phyloP scores from a whole-genome alignment of 1,284 basidiomycete species.

The Heliocybe sulcata region DNA sequence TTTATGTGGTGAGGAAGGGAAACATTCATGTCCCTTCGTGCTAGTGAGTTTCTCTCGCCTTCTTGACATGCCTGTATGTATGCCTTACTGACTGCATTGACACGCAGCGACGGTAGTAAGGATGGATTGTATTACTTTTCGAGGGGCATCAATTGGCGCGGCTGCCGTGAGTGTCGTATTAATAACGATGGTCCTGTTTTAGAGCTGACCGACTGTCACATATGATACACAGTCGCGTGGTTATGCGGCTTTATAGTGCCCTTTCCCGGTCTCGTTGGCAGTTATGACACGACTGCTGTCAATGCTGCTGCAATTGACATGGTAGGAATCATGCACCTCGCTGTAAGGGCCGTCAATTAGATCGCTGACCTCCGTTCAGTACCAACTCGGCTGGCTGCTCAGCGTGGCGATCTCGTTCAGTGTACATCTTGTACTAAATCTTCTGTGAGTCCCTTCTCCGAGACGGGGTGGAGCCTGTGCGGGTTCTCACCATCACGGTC shows the following conservation, averaged over 20 bases:
- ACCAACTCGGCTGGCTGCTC: conserved; percentile 2
- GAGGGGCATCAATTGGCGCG: conserved; percentile 2
- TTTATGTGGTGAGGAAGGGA: conserved; percentile 1
- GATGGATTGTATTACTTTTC: conserved; percentile 2
- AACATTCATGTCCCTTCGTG: conserved; percentile 2
- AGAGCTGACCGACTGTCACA: background rate
- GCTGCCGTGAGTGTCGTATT: background rate
- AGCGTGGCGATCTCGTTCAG: conserved; percentile 2
- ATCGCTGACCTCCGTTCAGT: background rate
- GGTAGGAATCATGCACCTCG: background rate
- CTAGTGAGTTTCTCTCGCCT: background rate
- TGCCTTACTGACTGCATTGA: background rate
- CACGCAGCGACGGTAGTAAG: background rate
- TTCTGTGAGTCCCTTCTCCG: background rate
- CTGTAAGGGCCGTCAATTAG: background rate
- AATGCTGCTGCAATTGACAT: conserved; percentile 2
- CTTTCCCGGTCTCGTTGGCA: conserved; percentile 2
- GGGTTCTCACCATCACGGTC: background rate
- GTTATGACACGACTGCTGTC: background rate
- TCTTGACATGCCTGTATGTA: background rate
- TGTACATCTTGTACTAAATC: background rate
- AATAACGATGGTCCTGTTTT: background rate
- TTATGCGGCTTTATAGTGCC: conserved; percentile 1
- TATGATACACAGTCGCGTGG: background rate
- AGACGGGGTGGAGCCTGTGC: background rate